Base-by-base conservation (phyloP, 306 rosid species). In the Cucurbita maxima region DNA sequence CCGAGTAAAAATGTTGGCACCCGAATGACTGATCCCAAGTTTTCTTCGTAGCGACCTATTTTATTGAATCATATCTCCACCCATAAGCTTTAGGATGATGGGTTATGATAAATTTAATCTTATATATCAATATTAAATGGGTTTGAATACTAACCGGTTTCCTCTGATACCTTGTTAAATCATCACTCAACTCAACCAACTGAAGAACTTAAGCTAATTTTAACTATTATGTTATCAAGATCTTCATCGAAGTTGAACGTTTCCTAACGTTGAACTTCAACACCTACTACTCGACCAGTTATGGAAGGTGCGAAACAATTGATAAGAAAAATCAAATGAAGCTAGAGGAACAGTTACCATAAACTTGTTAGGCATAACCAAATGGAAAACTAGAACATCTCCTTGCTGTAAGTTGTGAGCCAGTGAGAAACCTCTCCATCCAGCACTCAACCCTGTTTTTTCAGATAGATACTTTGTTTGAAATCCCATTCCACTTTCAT, bases 321-420 rank as follows among this genome's bases (percentile, higher is more conserved):
- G 16, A 52, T 20, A 64, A 64, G 71, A 63, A 61, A 13, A 22
- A 36, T 18, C 45, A 16, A 15, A 44, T 15, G 44, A 36, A 71
- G 61, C 52, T 18, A 25, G 8, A 70, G 30, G 18, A 47, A 66
- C 40, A 57, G 30, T 9, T 75, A 79, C 82, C 79, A 64, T 68
- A 40, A 79, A 67, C 20, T 67, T 79, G 72, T 52, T 58, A 40
- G 82, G 78, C 56, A n/a, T 16, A 64, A 79, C 72, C 47, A 79
- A 58, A 50, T 40, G 66, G 71, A 79, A 79, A 54, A 79, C 64
- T 75, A 68, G 5, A 36, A 75, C 64, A 52, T 79, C 66, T 25
- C 82, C 78, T 50, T 14, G 72, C 19, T 48, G 45, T 25, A 79
- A 50, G 44, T 51, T 47, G 60, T 79, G 58, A 6, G 72, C 64